Percentiles rank a stretch among this genome's conserved stretches.
Conservation (phyloP, 2,329 filamentous ascomycete genomes). For the Phialophora verrucosa region DNA sequence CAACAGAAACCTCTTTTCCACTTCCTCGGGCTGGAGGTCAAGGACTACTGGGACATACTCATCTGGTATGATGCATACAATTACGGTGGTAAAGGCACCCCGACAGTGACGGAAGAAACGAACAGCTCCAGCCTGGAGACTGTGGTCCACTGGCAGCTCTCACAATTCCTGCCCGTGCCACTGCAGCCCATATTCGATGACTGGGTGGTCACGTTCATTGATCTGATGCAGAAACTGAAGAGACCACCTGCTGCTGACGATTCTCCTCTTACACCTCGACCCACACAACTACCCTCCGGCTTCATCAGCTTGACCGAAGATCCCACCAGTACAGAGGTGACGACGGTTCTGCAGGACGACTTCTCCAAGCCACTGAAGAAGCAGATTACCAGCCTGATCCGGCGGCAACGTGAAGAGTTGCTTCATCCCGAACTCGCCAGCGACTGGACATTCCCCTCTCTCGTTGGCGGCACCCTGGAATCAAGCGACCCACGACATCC, state of each 20-base stretch:
- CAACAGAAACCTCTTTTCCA: constrained; percentile 94
- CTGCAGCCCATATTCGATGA: constrained; percentile 86
- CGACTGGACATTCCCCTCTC: constrained; percentile 85
- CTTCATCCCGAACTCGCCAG: constrained; percentile 84
- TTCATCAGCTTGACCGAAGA: constrained; percentile 62
- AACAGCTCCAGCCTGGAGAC: constrained; percentile 84
- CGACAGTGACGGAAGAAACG: constrained; percentile 71
- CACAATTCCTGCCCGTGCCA: constrained; percentile 79
- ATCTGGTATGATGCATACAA: constrained; percentile 99
- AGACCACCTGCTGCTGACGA: constrained; percentile 67
- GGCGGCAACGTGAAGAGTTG: constrained; percentile 84
- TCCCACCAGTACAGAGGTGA: constrained; percentile 63
- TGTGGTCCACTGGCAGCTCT: constrained; percentile 98
- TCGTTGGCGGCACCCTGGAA: constrained; percentile 51
- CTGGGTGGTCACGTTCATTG: constrained; percentile 93
- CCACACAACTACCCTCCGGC: constrained; percentile 62
- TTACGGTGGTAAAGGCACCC: constrained; percentile 92
- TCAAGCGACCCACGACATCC: constrained; percentile 41
- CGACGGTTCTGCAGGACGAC: constrained; percentile 73
- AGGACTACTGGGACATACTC: constrained; percentile 99
- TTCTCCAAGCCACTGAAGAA: constrained; percentile 92
- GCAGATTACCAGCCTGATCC: constrained; percentile 79
- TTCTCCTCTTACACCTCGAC: constrained; percentile 60
- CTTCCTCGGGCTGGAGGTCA: constrained; percentile 95
- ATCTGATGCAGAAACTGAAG: constrained; percentile 90